A percentile compares a stretch with the other conserved stretches of the same genome.
Evolutionary conservation across 2,329 filamentous ascomycete species (phyloP).

Genomic region (Akanthomyces muscarius): DNA sequence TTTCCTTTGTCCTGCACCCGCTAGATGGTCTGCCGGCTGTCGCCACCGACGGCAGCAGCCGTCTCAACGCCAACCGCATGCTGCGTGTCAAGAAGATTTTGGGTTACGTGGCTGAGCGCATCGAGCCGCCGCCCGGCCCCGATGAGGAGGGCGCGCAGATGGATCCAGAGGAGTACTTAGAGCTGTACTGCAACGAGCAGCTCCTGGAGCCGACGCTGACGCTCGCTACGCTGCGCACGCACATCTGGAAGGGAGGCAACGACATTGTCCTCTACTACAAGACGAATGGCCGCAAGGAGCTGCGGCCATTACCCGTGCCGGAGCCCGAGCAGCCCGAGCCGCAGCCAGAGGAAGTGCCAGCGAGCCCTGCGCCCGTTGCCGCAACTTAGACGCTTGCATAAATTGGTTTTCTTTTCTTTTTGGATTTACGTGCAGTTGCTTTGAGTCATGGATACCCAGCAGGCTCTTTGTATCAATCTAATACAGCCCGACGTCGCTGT

Average conservation of each 20-base stretch:
- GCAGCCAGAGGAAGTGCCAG: neutral
- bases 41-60: conserved; percentile 75
- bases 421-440: neutral
- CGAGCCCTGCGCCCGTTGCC: neutral
- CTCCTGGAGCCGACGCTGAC: conserved; percentile 79
- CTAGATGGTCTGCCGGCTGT: conserved; percentile 71
- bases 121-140: conserved; percentile 65
- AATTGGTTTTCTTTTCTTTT: neutral
- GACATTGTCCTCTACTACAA: conserved; percentile 91
- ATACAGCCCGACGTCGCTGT: conserved; percentile 4
- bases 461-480: conserved; percentile 6
- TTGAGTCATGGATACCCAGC: conserved; percentile 13
- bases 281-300: conserved; percentile 76
- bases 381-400: neutral
- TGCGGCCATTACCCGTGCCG: conserved; percentile 34
- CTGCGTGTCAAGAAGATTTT: conserved; percentile 91
- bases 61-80: conserved; percentile 96
- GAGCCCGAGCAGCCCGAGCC: conserved; percentile 20
- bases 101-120: conserved; percentile 84
- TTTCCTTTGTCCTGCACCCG: conserved; percentile 88
- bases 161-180: conserved; percentile 86
- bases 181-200: conserved; percentile 87
- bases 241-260: conserved; percentile 92
- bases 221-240: conserved; percentile 84
- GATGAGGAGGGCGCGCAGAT: conserved; percentile 50